Evolutionary conservation across 2,329 filamentous ascomycete genomes (phyloP).

Genomic region (Venturia nashicola): DNA sequence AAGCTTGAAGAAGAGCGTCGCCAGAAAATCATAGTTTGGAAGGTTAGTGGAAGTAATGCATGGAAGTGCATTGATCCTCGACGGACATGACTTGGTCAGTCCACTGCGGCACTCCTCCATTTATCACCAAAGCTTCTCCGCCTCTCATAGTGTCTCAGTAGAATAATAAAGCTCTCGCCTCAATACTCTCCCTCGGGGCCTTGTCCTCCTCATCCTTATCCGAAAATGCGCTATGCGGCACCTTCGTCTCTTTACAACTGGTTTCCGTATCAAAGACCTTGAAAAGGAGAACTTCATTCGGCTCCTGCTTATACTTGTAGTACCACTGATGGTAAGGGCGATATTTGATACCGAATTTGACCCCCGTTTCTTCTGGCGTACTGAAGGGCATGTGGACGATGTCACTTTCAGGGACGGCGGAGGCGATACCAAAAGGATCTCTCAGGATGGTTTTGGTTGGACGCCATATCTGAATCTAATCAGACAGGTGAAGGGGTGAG

Average conservation of each 20-base stretch:
- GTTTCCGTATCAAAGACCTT: conserved; percentile 24
- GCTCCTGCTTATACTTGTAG: conserved; percentile 18
- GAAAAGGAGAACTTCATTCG: conserved; percentile 22
- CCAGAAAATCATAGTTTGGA: no score
- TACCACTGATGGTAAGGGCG: conserved; percentile 19
- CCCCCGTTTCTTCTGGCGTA: conserved; percentile 20
- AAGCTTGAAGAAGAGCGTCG: no score
- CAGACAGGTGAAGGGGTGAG: background rate
- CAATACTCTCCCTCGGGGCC: conserved; percentile 23
- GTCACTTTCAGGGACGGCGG: conserved; percentile 19
- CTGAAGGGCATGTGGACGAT: conserved; percentile 19
- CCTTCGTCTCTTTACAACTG: conserved; percentile 21
- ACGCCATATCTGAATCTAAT: conserved; percentile 15
- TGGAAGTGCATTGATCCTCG: no score
- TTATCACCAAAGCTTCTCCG: no score
- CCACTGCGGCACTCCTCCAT: no score
- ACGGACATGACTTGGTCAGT: no score
- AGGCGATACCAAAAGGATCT: conserved; percentile 21
- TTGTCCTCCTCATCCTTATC: conserved; percentile 17
- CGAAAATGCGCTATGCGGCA: conserved; percentile 23
- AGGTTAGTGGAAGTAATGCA: no score
- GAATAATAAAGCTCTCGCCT: conserved; percentile 23
- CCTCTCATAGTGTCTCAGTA: background rate
- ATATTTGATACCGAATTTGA: conserved; percentile 15
- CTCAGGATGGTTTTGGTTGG: conserved; percentile 21